phyloP scores from a whole-genome alignment of 352 stramenopile genomes.

The Phytophthora pisi region DNA sequence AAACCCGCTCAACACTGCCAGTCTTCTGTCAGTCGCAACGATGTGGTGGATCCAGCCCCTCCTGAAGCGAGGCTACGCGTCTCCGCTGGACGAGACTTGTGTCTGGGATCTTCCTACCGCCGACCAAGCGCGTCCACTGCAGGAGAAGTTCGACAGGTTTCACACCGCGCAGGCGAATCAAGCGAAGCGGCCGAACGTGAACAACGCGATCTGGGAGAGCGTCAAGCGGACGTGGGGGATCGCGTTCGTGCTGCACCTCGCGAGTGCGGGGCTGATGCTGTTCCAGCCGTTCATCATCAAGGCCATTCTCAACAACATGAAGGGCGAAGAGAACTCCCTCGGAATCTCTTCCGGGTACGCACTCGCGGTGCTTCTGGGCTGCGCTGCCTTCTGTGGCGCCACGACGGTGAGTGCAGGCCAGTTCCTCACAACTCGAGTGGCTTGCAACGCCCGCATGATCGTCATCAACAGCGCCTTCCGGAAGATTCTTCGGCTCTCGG shows the following conservation, averaged over 20 bases:
- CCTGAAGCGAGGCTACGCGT: conserved; percentile 32
- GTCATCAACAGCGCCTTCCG: conserved; percentile 60
- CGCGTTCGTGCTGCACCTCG: conserved; percentile 1
- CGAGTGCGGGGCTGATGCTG: background rate
- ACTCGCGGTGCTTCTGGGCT: conserved; percentile 42
- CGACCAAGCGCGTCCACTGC: conserved; percentile 38
- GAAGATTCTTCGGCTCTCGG: conserved; percentile 57
- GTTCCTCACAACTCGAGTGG: conserved; percentile 48
- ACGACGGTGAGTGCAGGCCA: conserved; percentile 48
- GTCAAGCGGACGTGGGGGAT: conserved; percentile 27
- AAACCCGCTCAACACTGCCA: conserved; percentile 36
- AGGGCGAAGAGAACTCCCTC: conserved; percentile 39
- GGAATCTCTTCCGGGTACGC: conserved; percentile 52
- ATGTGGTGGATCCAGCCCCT: conserved; percentile 54
- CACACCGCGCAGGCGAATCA: conserved; percentile 9
- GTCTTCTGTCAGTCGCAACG: conserved; percentile 39
- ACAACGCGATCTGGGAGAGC: conserved; percentile 38
- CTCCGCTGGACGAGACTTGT: conserved; percentile 31
- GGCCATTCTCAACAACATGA: conserved; percentile 48
- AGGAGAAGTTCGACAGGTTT: conserved; percentile 39
- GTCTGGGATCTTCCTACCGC: conserved; percentile 39
- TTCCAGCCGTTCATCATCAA: conserved; percentile 63
- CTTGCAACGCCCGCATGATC: conserved; percentile 55
- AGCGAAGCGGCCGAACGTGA: conserved; percentile 27
- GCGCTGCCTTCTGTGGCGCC: conserved; percentile 27